These are phyloP conservation scores for Cryomyces minteri DNA, from an alignment of 495 filamentous ascomycete species.

Conservation along the genomic window DNA sequence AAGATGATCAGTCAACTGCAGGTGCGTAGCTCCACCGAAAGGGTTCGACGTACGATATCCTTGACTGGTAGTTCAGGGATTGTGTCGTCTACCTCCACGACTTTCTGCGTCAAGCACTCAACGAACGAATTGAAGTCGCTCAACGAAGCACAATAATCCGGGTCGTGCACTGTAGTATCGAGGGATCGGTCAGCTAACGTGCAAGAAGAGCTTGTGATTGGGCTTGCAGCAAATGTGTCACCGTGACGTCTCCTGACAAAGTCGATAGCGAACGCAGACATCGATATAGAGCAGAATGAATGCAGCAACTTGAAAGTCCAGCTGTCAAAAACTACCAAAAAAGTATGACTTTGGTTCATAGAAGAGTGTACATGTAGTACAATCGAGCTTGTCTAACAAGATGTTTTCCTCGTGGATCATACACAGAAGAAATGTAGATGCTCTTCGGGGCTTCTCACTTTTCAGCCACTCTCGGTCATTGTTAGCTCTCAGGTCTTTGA, in stretches of 20 bases:
- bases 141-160: constrained; percentile 54
- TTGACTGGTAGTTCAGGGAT: constrained; percentile 69
- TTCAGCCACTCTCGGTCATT: constrained; percentile 75
- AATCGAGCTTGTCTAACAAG: too few relatives aligned
- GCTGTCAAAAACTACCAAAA: background rate
- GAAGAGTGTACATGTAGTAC: too few relatives aligned
- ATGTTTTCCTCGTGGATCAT: too few relatives aligned
- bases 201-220: too few relatives aligned
- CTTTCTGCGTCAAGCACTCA: constrained; percentile 45
- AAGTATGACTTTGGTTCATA: background rate
- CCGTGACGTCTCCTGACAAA: too few relatives aligned
- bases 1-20: background rate
- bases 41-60: constrained; percentile 40
- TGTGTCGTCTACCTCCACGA: constrained; percentile 52
- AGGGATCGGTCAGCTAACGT: background rate
- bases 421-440: background rate
- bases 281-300: too few relatives aligned
- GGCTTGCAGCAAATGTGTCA: too few relatives aligned
- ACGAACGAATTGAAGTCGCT: constrained; percentile 66
- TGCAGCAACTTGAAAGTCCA: too few relatives aligned
- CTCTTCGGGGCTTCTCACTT: constrained; percentile 25
- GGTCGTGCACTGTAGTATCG: constrained; percentile 40
- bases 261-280: too few relatives aligned
- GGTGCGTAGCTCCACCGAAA: background rate
- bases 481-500: constrained; percentile 54